Conservation (phyloP, 2,329 filamentous ascomycete genomes). For the Metarhizium sp. region DNA sequence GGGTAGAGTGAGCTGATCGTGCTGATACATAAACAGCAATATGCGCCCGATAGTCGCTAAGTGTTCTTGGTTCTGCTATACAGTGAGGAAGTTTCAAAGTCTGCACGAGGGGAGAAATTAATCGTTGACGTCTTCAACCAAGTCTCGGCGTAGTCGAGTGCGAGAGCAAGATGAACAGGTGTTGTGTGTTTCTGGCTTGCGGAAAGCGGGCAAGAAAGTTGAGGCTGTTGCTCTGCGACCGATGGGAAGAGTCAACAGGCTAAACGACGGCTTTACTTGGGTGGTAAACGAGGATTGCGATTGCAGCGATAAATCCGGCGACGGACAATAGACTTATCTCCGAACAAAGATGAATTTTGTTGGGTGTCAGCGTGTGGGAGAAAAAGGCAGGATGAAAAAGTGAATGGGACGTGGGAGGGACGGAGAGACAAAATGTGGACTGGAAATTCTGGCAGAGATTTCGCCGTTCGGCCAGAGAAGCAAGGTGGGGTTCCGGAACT, state of each 20-base stretch:
- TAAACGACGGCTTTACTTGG: neutral
- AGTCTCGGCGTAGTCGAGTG: neutral
- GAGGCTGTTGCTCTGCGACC: slow-evolving; percentile 11
- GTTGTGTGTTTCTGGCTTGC: neutral
- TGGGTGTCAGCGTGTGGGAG: slow-evolving; percentile 2
- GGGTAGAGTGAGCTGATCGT: slow-evolving; percentile 82
- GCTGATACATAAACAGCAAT: slow-evolving; percentile 94
- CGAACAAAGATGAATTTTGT: slow-evolving; percentile 3
- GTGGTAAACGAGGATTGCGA: neutral
- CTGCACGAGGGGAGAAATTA: neutral
- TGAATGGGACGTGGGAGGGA: slow-evolving; percentile 6
- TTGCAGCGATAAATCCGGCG: neutral
- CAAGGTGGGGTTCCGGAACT: neutral
- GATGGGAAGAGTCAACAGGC: slow-evolving; percentile 8
- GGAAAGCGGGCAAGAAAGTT: neutral
- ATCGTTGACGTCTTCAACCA: neutral
- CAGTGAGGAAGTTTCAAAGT: neutral
- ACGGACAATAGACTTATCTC: neutral
- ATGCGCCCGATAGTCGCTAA: slow-evolving; percentile 22
- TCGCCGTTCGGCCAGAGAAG: neutral
- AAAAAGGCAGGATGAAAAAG: slow-evolving; percentile 6
- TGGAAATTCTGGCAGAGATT: slow-evolving; percentile 11
- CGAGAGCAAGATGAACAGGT: neutral
- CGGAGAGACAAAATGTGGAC: slow-evolving; percentile 10
- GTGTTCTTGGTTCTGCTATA: slow-evolving; percentile 14